Conservation (phyloP, 805 yeast species). For the Monosporozyma siamensis region DNA sequence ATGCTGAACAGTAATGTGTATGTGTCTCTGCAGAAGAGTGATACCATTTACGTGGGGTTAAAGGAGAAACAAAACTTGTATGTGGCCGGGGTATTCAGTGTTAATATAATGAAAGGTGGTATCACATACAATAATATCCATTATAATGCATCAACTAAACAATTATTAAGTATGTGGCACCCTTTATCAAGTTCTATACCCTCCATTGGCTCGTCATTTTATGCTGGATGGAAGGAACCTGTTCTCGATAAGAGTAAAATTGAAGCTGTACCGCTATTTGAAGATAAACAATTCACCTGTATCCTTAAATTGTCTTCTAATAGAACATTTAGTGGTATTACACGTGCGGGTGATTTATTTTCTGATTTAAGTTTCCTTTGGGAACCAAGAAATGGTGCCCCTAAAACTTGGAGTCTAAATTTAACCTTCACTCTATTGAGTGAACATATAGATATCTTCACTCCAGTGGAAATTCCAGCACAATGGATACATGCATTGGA, state of each 20-base stretch:
- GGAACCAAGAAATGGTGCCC: slow-evolving; percentile 9
- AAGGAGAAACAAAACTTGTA: slow-evolving; percentile 18
- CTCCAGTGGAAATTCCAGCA: slow-evolving; percentile 12
- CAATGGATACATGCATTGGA: slow-evolving; percentile 20
- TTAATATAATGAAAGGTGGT: slow-evolving; percentile 28
- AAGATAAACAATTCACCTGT: slow-evolving; percentile 17
- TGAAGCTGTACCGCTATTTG: slow-evolving; percentile 2
- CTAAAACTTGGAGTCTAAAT: slow-evolving; percentile 1
- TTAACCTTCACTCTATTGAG: slow-evolving; percentile 12
- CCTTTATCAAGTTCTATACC: slow-evolving; percentile 25
- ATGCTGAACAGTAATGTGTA: slow-evolving; percentile 11
- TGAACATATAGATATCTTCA: slow-evolving; percentile 8
- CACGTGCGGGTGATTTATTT: slow-evolving; percentile 10
- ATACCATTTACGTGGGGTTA: slow-evolving; percentile 16
- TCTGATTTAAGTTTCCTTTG: slow-evolving; percentile 19
- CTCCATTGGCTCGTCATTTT: slow-evolving; percentile 21
- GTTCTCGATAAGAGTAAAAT: slow-evolving; percentile 7
- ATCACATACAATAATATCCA: slow-evolving; percentile 25
- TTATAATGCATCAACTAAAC: slow-evolving; percentile 21
- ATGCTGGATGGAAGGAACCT: slow-evolving; percentile 28
- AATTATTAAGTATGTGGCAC: slow-evolving; percentile 19
- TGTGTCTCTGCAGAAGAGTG: slow-evolving; percentile 6
- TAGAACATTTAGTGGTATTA: slow-evolving; percentile 8
- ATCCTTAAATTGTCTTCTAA: slow-evolving; percentile 16
- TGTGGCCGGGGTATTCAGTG: slow-evolving; percentile 21